Conservation (phyloP, 2,329 filamentous ascomycete species). For the Cucurbitaria berberidis region DNA sequence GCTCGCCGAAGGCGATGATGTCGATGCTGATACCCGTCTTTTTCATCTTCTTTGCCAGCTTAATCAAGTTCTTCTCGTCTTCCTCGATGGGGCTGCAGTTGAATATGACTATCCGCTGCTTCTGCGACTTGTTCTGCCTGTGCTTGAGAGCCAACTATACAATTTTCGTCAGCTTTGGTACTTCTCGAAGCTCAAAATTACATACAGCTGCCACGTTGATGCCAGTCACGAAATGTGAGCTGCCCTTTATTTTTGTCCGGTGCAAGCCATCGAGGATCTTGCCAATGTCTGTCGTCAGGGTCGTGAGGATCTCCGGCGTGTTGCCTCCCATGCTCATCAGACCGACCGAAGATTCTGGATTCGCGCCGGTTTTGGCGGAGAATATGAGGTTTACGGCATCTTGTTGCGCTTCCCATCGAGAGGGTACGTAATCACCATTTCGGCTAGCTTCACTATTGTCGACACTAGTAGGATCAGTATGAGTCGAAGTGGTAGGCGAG, state of each 20-base stretch:
- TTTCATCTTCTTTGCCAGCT: conserved; percentile 98
- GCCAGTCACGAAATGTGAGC: conserved; percentile 85
- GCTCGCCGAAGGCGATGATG: conserved; percentile 92
- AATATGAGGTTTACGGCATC: conserved; percentile 96
- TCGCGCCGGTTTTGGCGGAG: conserved; percentile 91
- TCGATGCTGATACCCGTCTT: conserved; percentile 95
- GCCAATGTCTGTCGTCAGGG: conserved; percentile 93
- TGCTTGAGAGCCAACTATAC: conserved; percentile 91
- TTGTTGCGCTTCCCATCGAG: conserved; percentile 93
- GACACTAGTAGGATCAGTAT: conserved; percentile 61
- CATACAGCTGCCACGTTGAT: conserved; percentile 94
- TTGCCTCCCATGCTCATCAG: conserved; percentile 99
- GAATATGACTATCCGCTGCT: conserved; percentile 96
- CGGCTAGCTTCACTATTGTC: conserved; percentile 99
- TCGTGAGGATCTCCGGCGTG: conserved; percentile 96
- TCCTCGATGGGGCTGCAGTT: conserved; percentile 92
- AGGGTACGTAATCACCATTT: conserved; percentile 91
- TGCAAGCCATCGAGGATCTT: conserved; percentile 91
- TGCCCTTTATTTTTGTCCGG: conserved; percentile 82
- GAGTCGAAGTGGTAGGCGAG: conserved; percentile 20
- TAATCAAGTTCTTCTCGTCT: conserved; percentile 84
- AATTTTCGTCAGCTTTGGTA: conserved; percentile 59
- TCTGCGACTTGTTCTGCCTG: conserved; percentile 95
- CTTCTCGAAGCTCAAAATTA: conserved; percentile 69
- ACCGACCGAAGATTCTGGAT: conserved; percentile 95